These are phyloP conservation scores for Glycine soja DNA, from an alignment of 306 rosid species.

Conservation along the genomic window DNA sequence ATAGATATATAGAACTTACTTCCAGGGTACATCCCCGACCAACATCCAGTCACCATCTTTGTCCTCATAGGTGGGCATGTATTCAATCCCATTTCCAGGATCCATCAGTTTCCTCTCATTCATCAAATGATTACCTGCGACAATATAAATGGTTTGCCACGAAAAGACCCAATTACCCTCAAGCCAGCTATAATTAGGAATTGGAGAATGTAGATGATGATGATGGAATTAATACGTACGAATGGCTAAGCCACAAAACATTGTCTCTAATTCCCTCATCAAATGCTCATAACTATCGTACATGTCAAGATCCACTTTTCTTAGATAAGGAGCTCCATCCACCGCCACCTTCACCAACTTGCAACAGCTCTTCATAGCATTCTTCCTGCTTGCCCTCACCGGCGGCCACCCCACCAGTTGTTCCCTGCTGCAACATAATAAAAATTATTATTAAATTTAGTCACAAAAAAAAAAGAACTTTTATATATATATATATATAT, in stretches of 20 bases:
- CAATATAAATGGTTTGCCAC: not conserved
- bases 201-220: too few species aligned
- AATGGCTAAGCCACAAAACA: slow-evolving; percentile 61
- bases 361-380: slow-evolving; percentile 51
- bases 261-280: slow-evolving; percentile 53
- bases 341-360: slow-evolving; percentile 72
- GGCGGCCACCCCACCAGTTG: slow-evolving; percentile 75
- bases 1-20: slow-evolving; percentile 50
- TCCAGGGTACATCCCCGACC: slow-evolving; percentile 89
- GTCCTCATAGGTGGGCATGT: slow-evolving; percentile 75
- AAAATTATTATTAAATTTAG: too few species aligned
- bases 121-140: slow-evolving; percentile 61
- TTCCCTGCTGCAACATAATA: too few species aligned
- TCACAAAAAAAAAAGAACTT: too few species aligned
- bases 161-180: slow-evolving; percentile 38
- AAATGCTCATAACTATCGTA: slow-evolving; percentile 61
- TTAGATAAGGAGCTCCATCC: slow-evolving; percentile 78
- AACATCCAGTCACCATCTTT: slow-evolving; percentile 90
- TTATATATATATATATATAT: too few species aligned
- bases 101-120: slow-evolving; percentile 61
- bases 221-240: slow-evolving; percentile 46
- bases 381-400: slow-evolving; percentile 67
- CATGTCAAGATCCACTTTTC: slow-evolving; percentile 69
- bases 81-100: slow-evolving; percentile 60
- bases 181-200: not conserved